Evolutionary conservation across 2,329 filamentous ascomycete genomes (phyloP), one percentile per base, ranked within the genome.

Genomic region (Exophiala lecanii-corni): DNA sequence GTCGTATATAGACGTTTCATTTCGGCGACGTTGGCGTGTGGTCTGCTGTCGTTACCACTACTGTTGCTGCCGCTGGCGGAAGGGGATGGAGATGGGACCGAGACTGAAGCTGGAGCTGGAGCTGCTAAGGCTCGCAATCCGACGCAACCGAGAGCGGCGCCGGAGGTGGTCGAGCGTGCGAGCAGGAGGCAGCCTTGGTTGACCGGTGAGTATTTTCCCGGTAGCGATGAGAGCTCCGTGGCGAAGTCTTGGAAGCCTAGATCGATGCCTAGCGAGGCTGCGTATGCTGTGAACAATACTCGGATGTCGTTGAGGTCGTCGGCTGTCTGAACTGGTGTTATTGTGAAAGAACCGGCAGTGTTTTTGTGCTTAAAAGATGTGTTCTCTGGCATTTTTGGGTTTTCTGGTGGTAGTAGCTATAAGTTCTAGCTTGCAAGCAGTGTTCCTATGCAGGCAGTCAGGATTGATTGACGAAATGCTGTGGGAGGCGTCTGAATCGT

Each of bases 1-100:
- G 2, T 61, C 6, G 77, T 67, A 51, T 76, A 81, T 0, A 81
- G 62, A 1, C 77, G 66, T 56, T 81, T 81, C 63, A 81, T 73
- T 57, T 81, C 78, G 7, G 10, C 6, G 13, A 19, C 15, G 4
- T 4, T 18, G 13, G 30, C n/a, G n/a, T n/a, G n/a, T n/a, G n/a
- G n/a, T n/a, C n/a, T n/a, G n/a, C n/a, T n/a, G n/a, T n/a, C n/a
- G n/a, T n/a, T n/a, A n/a, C n/a, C n/a, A n/a, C n/a, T 15, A 57
- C 58, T n/a, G n/a, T n/a, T n/a, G 10, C 42, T 28, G 9, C 16
- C 30, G 9, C 7, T 20, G 13, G 17, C 15, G 6, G 17, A 38
- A 18, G 31, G 10, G 16, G 35, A 36, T 10, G 45, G 49, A n/a
- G n/a, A n/a, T n/a, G 2, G 50, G 36, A 32, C n/a, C n/a, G n/a